Conservation (phyloP, 306 rosid genomes). For the apple (Malus domestica) region ASM211411v1 NC_041795.1:22320001-22320500, state of each 20-base stretch:
- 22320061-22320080: neutral
- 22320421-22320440: neutral
- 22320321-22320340: neutral
- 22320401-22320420: neutral
- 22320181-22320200: conserved; percentile 11
- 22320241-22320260: neutral
- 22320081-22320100: conserved; percentile 11
- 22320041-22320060: neutral
- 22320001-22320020: neutral
- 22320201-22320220: conserved; percentile 8
- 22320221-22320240: neutral
- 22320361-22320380: neutral
- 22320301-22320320: neutral
- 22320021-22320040: neutral
- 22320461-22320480: neutral
- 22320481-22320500: neutral
- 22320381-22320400: neutral
- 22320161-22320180: neutral
- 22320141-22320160: neutral
- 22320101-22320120: conserved; percentile 17
- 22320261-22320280: conserved; percentile 9
- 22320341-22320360: neutral
- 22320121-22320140: conserved; percentile 17
- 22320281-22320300: conserved; percentile 5
- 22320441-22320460: neutral